These are phyloP conservation scores for Amoebophrya sp. DNA, from an alignment of 169 alveolate species.

Conservation along the genomic window DNA sequence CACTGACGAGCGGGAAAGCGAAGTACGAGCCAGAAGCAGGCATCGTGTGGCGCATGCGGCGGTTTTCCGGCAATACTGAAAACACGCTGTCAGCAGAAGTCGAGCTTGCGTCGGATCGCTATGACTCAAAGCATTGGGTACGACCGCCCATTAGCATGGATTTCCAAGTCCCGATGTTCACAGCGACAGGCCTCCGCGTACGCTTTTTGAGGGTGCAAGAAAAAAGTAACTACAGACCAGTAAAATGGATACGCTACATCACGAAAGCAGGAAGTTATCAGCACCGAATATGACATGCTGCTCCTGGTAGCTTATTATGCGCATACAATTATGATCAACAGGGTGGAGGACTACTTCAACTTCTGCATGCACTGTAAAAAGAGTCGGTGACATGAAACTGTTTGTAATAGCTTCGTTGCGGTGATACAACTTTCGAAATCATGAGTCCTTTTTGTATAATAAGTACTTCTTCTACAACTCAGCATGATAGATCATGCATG, in stretches of 20 bases:
- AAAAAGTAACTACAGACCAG: constrained; percentile 72
- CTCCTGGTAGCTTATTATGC: no score
- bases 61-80: constrained; percentile 54
- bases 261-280: constrained; percentile 82
- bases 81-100: constrained; percentile 39
- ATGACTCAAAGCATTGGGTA: constrained; percentile 58
- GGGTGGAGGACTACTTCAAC: no score
- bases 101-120: constrained; percentile 38
- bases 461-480: no score
- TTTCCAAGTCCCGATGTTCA: constrained; percentile 82
- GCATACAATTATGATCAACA: no score
- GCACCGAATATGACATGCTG: no score
- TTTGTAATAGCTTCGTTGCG: no score
- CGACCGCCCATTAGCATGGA: constrained; percentile 80
- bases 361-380: no score
- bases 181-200: constrained; percentile 81
- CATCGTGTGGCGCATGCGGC: constrained; percentile 73
- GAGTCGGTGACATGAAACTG: no score
- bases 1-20: constrained; percentile 61
- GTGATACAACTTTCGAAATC: no score
- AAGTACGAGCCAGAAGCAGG: constrained; percentile 71
- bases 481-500: no score
- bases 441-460: no score
- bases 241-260: constrained; percentile 81
- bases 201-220: constrained; percentile 73